Evolutionary conservation across 495 filamentous ascomycete genomes (phyloP), one percentile per base, ranked within the genome.

Genomic region (Penicillium malachiteum): DNA sequence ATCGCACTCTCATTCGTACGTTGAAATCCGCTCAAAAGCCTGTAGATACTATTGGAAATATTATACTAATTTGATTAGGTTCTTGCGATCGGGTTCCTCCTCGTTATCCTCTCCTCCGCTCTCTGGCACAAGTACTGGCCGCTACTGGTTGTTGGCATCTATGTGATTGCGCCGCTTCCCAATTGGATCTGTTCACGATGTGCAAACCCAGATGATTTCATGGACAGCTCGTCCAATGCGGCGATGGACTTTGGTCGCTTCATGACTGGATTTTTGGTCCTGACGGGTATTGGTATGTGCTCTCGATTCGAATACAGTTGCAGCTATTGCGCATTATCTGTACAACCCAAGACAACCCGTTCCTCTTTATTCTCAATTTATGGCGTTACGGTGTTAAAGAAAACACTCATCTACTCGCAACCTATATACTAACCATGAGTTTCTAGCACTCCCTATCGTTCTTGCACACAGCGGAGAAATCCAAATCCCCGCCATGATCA

Each of bases 81-180:
- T 66, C 90, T 98, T 52, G 95, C 95, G 56, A 94, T 98, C 69
- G 94, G 94, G 65, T 98, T 98, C 82, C 90, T 98, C 66, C 92
- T 98, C 57, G 93, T 97, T 42, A 98, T 98, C 75, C 89, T 98
- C 67, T 96, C 92, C 56, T 94, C 91, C 66, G 94, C 95, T 32
- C 87, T 98, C 49, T 97, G 86, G 80, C 79, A 91, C 55, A 89
- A 90, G 69, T 98, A 95, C 84, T 89, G 92, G 64, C 89, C 94
- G 30, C 80, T 98, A 57, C 81, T 97, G 42, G 94, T 97, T 52
- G 94, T 97, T 48, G 95, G 86, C 60, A 97, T 94, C 56, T 97
- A 97, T 76, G 82, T 96, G 55, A 66, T 97, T 64, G 94, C 94
- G 50, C 95, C 94, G 6, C 75, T 98, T 38, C 94, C 94, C 43